Conservation (phyloP, 495 filamentous ascomycete genomes). For the Aspergillus olivimuriae region DNA sequence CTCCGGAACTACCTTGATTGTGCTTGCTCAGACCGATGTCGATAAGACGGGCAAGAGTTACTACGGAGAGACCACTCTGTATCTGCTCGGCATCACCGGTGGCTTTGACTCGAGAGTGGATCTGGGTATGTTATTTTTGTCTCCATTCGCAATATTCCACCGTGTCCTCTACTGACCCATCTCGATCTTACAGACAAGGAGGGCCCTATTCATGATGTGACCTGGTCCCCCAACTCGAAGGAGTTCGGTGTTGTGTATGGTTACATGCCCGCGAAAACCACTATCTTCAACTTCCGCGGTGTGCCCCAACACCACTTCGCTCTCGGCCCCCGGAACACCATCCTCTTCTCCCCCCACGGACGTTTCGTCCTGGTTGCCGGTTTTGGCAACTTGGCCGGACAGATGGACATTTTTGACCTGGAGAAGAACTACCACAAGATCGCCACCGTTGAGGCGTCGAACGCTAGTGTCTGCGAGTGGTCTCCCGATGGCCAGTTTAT, state of each 20-base stretch:
- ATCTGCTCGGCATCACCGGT: conserved; percentile 86
- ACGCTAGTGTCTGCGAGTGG: conserved; percentile 92
- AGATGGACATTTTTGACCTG: conserved; percentile 96
- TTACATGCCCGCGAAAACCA: conserved; percentile 96
- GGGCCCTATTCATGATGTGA: conserved; percentile 94
- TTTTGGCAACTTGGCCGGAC: conserved; percentile 93
- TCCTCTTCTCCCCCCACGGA: conserved; percentile 89
- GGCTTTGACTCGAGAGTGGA: conserved; percentile 87
- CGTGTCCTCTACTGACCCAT: conserved; percentile 3
- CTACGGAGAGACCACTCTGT: conserved; percentile 96
- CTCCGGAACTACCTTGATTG: conserved; percentile 82
- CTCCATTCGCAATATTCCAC: background rate
- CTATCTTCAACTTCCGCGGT: conserved; percentile 86
- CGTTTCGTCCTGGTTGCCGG: conserved; percentile 90
- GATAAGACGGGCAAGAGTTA: conserved; percentile 98
- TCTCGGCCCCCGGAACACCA: conserved; percentile 84
- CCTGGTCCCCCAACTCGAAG: conserved; percentile 95
- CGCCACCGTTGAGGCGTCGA: conserved; percentile 89
- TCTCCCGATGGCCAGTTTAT: conserved; percentile 93
- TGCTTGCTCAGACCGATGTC: conserved; percentile 95
- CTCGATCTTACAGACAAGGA: conserved; percentile 68
- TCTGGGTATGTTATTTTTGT: conserved; percentile 47
- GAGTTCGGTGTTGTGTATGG: conserved; percentile 97
- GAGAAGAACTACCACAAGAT: conserved; percentile 87
- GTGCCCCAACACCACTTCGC: conserved; percentile 75